Evolutionary conservation across 805 yeast species (phyloP), one percentile per base, ranked within the genome.

Genomic region (Spencermartinsiella europaea): DNA sequence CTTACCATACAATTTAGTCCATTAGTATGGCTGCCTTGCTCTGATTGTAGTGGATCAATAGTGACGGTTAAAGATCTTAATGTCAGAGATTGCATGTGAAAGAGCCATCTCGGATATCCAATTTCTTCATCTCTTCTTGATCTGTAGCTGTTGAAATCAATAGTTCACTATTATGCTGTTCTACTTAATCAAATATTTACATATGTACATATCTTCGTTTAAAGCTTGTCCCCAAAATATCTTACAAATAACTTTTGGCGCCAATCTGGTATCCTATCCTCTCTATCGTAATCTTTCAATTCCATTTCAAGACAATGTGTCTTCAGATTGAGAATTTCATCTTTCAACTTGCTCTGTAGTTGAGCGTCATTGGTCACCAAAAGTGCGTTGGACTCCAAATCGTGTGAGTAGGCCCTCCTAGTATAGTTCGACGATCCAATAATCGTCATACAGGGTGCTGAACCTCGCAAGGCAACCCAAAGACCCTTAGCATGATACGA

Each of bases 401-500:
- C 99, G 48, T 83, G 76, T 2, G 83, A 74, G 59, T 91, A 91
- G 0, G 97, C 90, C 50, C 99, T 73, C 52, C 83, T 78, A 0
- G 99, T 93, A 64, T 89, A 93, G 63, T 93, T 93, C 0, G 97
- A 88, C 0, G 96, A 86, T 0, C 99, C 99, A 42, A 93, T 74
- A 4, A 90, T 79, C 0, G 96, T 86, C 10, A 87, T 67, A 16
- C 83, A 73, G 1, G 97, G 96, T 0, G 56, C 51, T 39, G 79
- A 83, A 1, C 67, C 72, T 0, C 88, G 84, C 10, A 71, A 69
- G 5, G 77, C 71, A 0, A 86, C 67, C 98, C 98, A 93, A 3
- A 91, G 68, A 1, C 99, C 99, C 62, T 93, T 93, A 12, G 99
- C 98, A 61, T 93, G 99, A 64, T 93, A 93, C 0, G 97, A 86